phyloP scores from a whole-genome alignment of 768 basidiomycete genomes.

The Lentinula sp. region DNA sequence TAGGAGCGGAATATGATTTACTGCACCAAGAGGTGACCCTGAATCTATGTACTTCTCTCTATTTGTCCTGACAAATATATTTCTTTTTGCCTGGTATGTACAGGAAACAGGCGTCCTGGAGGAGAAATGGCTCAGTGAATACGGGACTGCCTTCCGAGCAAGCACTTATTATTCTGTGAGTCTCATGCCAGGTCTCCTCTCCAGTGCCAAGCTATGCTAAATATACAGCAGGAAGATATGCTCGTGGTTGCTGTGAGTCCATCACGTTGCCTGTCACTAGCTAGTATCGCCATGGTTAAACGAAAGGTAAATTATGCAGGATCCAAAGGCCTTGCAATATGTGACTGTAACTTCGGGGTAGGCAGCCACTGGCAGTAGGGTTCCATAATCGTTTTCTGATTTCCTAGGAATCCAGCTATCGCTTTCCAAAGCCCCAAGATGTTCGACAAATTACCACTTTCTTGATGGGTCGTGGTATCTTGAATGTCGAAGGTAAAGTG shows the following conservation, averaged over 20 bases:
- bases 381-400: background rate
- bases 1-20: background rate
- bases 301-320: background rate
- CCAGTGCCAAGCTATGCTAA: too few relatives aligned
- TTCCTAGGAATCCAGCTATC: constrained; percentile 11
- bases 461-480: constrained; percentile 18
- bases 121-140: background rate
- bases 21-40: background rate
- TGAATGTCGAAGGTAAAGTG: constrained; percentile 18
- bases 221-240: background rate
- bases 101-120: background rate
- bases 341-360: constrained; percentile 13
- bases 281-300: background rate
- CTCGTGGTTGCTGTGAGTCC: background rate
- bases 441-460: constrained; percentile 9
- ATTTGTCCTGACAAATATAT: too few relatives aligned
- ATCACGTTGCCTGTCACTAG: background rate
- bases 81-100: too few relatives aligned
- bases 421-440: constrained; percentile 18
- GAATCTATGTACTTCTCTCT: too few relatives aligned
- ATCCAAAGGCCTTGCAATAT: constrained; percentile 14
- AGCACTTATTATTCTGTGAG: background rate
- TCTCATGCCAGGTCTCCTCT: background rate
- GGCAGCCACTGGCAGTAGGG: too few relatives aligned
- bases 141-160: background rate